Evolutionary conservation across 352 stramenopile species (phyloP).

Genomic region (Globisporangium uncinulatum): DNA sequence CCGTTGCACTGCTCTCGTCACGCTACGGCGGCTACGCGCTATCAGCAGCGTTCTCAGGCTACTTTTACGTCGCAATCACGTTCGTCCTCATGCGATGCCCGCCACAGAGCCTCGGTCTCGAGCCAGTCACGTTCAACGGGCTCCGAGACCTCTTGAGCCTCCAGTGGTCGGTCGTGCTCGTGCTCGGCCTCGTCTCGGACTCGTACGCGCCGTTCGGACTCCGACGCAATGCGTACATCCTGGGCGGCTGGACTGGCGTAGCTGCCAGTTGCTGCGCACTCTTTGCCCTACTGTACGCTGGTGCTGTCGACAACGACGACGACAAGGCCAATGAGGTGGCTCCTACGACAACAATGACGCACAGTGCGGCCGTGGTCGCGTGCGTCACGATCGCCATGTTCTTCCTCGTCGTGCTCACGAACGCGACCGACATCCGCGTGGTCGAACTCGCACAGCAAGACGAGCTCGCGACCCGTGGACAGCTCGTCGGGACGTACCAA

Average conservation of each 20-base stretch:
- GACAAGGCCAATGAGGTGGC: no score
- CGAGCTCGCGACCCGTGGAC: constrained; percentile 21
- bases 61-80: constrained; percentile 12
- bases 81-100: constrained; percentile 13
- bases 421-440: constrained; percentile 30
- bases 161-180: constrained; percentile 27
- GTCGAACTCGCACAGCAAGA: constrained; percentile 45
- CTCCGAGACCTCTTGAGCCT: constrained; percentile 23
- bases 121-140: not conserved
- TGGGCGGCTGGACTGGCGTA: constrained; percentile 32
- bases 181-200: constrained; percentile 30
- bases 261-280: constrained; percentile 21
- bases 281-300: constrained; percentile 18
- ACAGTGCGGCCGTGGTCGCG: constrained; percentile 4
- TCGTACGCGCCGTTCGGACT: constrained; percentile 17
- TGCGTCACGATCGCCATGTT: constrained; percentile 22
- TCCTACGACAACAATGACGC: not conserved
- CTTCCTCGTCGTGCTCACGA: constrained; percentile 24
- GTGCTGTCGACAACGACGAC: no score
- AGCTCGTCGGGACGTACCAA: constrained; percentile 28
- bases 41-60: constrained; percentile 8
- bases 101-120: constrained; percentile 4
- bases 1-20: constrained; percentile 7
- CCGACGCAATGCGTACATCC: constrained; percentile 4
- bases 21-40: constrained; percentile 12